Conservation (phyloP, 495 filamentous ascomycete species). For the Penicillium arizonense region DNA sequence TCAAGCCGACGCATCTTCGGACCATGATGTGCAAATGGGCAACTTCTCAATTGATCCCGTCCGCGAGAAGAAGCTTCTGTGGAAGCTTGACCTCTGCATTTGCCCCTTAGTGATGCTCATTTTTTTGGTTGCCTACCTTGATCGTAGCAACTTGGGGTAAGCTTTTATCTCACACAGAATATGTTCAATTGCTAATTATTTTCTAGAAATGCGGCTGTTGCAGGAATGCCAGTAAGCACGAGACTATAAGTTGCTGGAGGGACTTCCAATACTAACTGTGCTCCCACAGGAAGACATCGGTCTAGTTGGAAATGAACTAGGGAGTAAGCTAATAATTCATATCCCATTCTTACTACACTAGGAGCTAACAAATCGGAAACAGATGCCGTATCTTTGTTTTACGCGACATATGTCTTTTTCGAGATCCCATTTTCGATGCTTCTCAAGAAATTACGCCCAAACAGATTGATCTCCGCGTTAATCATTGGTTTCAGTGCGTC, state of each 20-base stretch:
- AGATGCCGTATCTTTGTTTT: slow-evolving; percentile 18
- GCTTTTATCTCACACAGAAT: background rate
- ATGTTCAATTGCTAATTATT: background rate
- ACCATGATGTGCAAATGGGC: slow-evolving; percentile 14
- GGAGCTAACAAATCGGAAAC: background rate
- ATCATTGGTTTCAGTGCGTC: slow-evolving; percentile 36
- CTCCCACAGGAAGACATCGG: slow-evolving; percentile 14
- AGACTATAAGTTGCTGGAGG: background rate
- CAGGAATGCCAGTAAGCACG: slow-evolving; percentile 13
- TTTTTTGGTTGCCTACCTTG: slow-evolving; percentile 12
- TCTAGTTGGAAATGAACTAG: slow-evolving; percentile 14
- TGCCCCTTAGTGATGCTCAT: slow-evolving; percentile 14
- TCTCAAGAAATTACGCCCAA: slow-evolving; percentile 27
- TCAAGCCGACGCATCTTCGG: slow-evolving; percentile 3
- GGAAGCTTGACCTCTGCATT: slow-evolving; percentile 17
- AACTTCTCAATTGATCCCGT: slow-evolving; percentile 7
- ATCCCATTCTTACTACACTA: background rate
- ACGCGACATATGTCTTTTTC: slow-evolving; percentile 33
- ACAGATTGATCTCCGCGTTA: slow-evolving; percentile 33
- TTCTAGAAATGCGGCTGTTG: slow-evolving; percentile 14
- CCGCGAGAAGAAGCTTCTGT: slow-evolving; percentile 9
- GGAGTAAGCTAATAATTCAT: slow-evolving; percentile 2
- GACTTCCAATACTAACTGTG: background rate
- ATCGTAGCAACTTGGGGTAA: slow-evolving; percentile 18
- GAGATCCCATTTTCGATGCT: slow-evolving; percentile 34